These are phyloP conservation scores for Xylaria acuta DNA, from an alignment of 495 filamentous ascomycete species.

Conservation along the genomic window DNA sequence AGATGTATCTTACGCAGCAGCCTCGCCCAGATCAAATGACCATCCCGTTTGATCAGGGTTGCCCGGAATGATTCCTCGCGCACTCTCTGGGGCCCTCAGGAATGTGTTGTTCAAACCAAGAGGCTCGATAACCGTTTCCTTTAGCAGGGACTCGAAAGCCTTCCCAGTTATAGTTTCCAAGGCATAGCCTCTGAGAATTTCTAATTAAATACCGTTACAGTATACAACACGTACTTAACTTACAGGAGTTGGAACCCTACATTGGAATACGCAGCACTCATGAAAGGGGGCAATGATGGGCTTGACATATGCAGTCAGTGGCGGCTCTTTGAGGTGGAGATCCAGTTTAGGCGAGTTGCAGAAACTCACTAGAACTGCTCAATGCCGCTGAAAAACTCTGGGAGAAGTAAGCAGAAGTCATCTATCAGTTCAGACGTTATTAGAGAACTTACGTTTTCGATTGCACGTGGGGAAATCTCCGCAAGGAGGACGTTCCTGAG, in stretches of 20 bases:
- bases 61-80: conserved; percentile 46
- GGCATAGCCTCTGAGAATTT: conserved; percentile 43
- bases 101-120: conserved; percentile 54
- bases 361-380: conserved; percentile 35
- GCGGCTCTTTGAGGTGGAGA: background rate
- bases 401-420: conserved; percentile 5
- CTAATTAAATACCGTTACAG: background rate
- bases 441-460: conserved; percentile 39
- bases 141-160: conserved; percentile 46
- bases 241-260: conserved; percentile 51
- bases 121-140: conserved; percentile 48
- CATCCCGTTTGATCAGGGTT: conserved; percentile 39
- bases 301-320: background rate
- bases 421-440: background rate
- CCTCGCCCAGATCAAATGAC: conserved; percentile 46
- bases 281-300: conserved; percentile 45
- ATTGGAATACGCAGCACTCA: conserved; percentile 51
- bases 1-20: conserved; percentile 41
- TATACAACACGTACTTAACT: conserved; percentile 8
- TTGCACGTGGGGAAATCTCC: conserved; percentile 47
- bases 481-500: conserved; percentile 54
- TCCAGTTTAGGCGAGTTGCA: background rate
- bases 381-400: conserved; percentile 50
- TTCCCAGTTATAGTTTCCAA: conserved; percentile 49
- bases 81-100: conserved; percentile 39